Evolutionary conservation across 371 early-diverging fungal species (phyloP).

Genomic region (Apophysomyces variabilis): DNA sequence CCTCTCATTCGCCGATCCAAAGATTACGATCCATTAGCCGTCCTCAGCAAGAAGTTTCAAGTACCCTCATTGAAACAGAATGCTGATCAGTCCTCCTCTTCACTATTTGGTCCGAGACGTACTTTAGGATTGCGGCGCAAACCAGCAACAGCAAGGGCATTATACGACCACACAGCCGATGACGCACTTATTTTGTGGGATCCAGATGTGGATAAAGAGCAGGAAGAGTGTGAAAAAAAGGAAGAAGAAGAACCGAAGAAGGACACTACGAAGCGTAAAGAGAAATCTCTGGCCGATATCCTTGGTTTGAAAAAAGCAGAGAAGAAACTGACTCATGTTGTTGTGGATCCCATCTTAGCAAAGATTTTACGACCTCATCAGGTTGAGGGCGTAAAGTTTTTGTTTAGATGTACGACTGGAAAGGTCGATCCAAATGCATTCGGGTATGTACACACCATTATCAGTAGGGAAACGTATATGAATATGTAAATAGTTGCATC

Average conservation of each 20-base stretch:
- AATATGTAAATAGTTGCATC: slow-evolving; percentile 73
- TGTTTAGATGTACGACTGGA: slow-evolving; percentile 94
- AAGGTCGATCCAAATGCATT: slow-evolving; percentile 59
- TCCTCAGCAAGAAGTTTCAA: slow-evolving; percentile 42
- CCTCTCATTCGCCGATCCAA: slow-evolving; percentile 31
- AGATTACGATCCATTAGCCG: slow-evolving; percentile 35
- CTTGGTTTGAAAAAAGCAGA: slow-evolving; percentile 61
- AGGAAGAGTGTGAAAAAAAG: slow-evolving; percentile 36
- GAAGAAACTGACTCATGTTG: slow-evolving; percentile 59
- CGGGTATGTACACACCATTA: slow-evolving; percentile 35
- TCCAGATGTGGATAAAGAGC: slow-evolving; percentile 64
- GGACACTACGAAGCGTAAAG: slow-evolving; percentile 32
- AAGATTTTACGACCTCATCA: slow-evolving; percentile 94
- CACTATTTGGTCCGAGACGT: slow-evolving; percentile 23
- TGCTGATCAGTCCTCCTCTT: slow-evolving; percentile 3
- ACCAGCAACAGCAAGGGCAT: slow-evolving; percentile 57
- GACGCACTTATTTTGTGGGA: slow-evolving; percentile 87
- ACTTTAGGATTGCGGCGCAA: slow-evolving; percentile 72
- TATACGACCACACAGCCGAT: slow-evolving; percentile 86
- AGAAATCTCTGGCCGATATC: slow-evolving; percentile 54
- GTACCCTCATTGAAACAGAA: slow-evolving; percentile 33
- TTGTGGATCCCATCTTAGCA: slow-evolving; percentile 85
- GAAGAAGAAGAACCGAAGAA: slow-evolving; percentile 30
- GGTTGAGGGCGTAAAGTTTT: slow-evolving; percentile 88
- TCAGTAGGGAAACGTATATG: background rate